phyloP scores from a whole-genome alignment of 257 asterid species.

The Knoxia roxburghii region DNA sequence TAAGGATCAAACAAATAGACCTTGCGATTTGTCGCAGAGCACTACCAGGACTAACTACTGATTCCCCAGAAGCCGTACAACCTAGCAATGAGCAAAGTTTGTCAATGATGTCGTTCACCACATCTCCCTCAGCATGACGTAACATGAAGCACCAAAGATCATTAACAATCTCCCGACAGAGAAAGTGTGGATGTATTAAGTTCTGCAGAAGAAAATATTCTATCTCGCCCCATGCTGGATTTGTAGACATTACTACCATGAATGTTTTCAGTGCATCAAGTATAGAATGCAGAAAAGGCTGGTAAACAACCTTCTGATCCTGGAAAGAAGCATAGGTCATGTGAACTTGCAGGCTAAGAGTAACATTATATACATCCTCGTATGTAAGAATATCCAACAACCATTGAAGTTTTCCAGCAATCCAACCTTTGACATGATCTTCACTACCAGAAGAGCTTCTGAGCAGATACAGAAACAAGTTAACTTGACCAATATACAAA shows the following conservation, averaged over 20 bases:
- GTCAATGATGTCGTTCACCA: conserved; percentile 42
- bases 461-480: conserved; percentile 57
- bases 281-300: conserved; percentile 48
- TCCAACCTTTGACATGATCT: conserved; percentile 50
- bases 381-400: conserved; percentile 57
- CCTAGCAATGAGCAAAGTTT: conserved; percentile 56
- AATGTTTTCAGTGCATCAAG: conserved; percentile 70
- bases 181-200: conserved; percentile 83
- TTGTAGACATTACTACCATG: conserved; percentile 65
- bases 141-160: conserved; percentile 86
- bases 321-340: conserved; percentile 30
- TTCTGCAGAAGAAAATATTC: conserved; percentile 67
- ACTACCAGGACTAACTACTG: conserved; percentile 49
- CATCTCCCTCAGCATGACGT: conserved; percentile 65
- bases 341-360: conserved; percentile 53
- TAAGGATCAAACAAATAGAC: conserved; percentile 50
- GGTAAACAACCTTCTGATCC: conserved; percentile 45
- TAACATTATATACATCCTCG: conserved; percentile 57
- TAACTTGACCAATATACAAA: conserved; percentile 53
- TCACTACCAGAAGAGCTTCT: conserved; percentile 68
- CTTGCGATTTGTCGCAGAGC: conserved; percentile 62
- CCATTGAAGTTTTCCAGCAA: conserved; percentile 84
- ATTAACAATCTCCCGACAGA: conserved; percentile 68
- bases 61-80: conserved; percentile 40
- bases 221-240: conserved; percentile 62